Base-by-base conservation (phyloP, 148 eudicot genomes). In the Persicaria maculosa region DNA sequence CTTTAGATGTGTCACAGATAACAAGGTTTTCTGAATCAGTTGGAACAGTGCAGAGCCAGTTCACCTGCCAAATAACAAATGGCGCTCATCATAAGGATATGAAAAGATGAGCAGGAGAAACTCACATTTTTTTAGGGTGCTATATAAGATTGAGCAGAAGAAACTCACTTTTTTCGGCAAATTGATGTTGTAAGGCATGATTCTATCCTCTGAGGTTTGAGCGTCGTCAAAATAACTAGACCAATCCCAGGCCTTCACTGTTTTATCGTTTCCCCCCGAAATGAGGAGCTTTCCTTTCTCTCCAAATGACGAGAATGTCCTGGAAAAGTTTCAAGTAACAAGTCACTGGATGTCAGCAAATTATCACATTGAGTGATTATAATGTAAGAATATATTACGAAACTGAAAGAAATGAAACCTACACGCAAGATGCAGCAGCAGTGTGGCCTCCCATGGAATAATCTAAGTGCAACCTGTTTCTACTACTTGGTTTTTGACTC, bases 231-330 rank as follows among this genome's bases (percentile, higher is more conserved):
- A 74, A 76, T 72, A 80, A 72, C 53, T 75, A 3, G 81, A 83
- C 97, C 97, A 96, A 80, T 96, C 90, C 99, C 97, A 96, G 74
- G 87, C 83, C 90, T 96, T 96, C 74, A 96, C 97, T 1, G 83
- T 77, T 76, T 88, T 89, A 74, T 96, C 99, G 44, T 96, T 92
- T 69, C 95, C 97, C 58, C 99, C 97, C 16, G 99, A 92, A 50
- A 96, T 80, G 57, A 96, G 81, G 75, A 85, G 83, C 83, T 87
- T 96, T 53, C 99, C 97, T 79, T 80, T 89, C 82, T 96, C 99
- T 64, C 99, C 99, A 75, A 96, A 96, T 79, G 81, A 82, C 7
- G 97, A 92, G 80, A 96, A 92, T 54, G 93, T 77, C 90, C 99
- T 96, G 83, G 12, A 68, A 73, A 72, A 16, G 10, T 62, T 54